Evolutionary conservation across 202 grass and related monocot genomes (phyloP), one percentile per base, ranked within the genome.

Genomic region (Schoenoplectus tabernaemontani): DNA sequence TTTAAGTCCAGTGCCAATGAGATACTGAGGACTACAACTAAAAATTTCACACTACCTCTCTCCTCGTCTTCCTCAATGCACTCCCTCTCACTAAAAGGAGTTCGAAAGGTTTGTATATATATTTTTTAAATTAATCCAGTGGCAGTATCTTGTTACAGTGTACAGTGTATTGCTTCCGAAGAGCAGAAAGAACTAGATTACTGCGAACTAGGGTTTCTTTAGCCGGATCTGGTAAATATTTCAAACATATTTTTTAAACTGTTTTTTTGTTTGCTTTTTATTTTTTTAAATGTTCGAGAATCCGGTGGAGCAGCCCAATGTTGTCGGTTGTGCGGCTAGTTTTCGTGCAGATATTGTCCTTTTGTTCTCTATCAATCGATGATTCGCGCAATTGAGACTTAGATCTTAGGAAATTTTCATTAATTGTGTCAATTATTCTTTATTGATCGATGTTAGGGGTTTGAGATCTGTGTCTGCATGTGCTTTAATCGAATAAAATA

Each of bases 371-470:
- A 20, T 76, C 41, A 44, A 82, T 81, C 56, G 16, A 74, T 53
- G 41, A 68, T 48, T 54, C 62, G 56, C 81, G 57, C 62, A 23
- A 69, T 69, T 39, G 76, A 65, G 80, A 30, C 39, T 78, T 87
- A 84, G 87, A 90, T 86, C 90, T 93, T 82, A 64, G 11, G 58
- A 60, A 77, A 51, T 65, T 63, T 79, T 66, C 11, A 42, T 83
- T 62, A 74, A 47, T 4, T 24, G 24, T 46, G 76, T 62, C 44
- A 59, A 77, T 58, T 80, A 50, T 22, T 90, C 81, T 73, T 50
- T 24, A 16, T 74, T 78, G 90, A 81, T 81, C 78, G 34, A 17
- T 81, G 80, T 83, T 86, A 76, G 58, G 58, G 23, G 64, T 44
- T 43, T 39, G 57, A 57, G 75, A 78, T 78, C 75, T 12, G 17